Evolutionary conservation across 805 yeast species (phyloP).

Genomic region (Lachancea fermentati): DNA sequence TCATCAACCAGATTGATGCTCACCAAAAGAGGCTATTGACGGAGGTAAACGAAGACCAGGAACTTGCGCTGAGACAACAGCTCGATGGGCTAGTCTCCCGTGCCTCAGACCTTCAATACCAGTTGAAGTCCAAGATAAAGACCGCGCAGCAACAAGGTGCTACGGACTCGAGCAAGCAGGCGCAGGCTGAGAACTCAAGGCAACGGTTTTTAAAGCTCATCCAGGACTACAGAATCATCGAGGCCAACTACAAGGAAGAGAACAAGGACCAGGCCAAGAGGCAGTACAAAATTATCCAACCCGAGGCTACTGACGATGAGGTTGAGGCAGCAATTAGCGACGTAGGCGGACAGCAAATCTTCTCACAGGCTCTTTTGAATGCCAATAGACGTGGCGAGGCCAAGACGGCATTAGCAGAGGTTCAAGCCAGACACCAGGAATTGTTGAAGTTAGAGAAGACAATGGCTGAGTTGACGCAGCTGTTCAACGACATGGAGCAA

Average conservation of each 20-base stretch:
- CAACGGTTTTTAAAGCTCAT: slow-evolving; percentile 79
- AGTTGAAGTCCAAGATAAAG: slow-evolving; percentile 72
- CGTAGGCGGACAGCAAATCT: slow-evolving; percentile 81
- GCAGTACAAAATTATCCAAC: slow-evolving; percentile 86
- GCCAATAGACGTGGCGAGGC: slow-evolving; percentile 93
- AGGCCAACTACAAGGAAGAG: slow-evolving; percentile 78
- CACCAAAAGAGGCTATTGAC: slow-evolving; percentile 66
- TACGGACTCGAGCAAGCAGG: slow-evolving; percentile 72
- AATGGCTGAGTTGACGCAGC: slow-evolving; percentile 90
- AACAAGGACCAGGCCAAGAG: slow-evolving; percentile 85
- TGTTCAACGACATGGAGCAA: slow-evolving; percentile 94
- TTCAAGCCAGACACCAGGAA: slow-evolving; percentile 92
- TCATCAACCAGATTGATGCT: slow-evolving; percentile 62
- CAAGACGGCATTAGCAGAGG: slow-evolving; percentile 89
- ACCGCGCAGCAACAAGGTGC: slow-evolving; percentile 65
- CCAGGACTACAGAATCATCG: slow-evolving; percentile 80
- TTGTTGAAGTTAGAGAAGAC: slow-evolving; percentile 90
- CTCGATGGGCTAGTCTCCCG: slow-evolving; percentile 73
- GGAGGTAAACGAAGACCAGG: slow-evolving; percentile 67
- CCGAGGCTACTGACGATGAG: slow-evolving; percentile 78
- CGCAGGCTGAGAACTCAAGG: slow-evolving; percentile 87
- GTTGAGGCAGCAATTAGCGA: slow-evolving; percentile 82
- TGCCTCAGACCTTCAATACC: slow-evolving; percentile 69
- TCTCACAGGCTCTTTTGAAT: slow-evolving; percentile 85
- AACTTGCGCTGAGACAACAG: slow-evolving; percentile 62